Evolutionary conservation across 2,329 filamentous ascomycete species (phyloP).

Genomic region (Paecilomyces sp.): DNA sequence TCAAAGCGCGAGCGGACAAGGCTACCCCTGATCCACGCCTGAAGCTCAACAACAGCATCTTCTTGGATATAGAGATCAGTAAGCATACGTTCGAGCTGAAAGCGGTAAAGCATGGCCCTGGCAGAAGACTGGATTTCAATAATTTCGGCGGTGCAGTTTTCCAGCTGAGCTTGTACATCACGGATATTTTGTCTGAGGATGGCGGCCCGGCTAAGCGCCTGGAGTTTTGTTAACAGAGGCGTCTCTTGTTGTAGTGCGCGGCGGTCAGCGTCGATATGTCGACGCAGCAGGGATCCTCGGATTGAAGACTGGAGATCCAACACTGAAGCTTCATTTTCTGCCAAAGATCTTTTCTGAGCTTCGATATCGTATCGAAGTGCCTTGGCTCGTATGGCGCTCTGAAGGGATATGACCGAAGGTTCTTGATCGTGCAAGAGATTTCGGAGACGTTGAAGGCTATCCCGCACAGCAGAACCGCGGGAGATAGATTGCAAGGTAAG

Average conservation of each 20-base stretch:
- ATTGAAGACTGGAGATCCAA: slow-evolving; percentile 46
- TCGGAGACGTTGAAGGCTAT: slow-evolving; percentile 9
- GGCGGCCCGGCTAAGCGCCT: slow-evolving; percentile 35
- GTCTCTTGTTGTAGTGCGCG: slow-evolving; percentile 24
- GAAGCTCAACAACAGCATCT: slow-evolving; percentile 65
- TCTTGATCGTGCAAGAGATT: slow-evolving; percentile 1
- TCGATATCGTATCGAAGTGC: slow-evolving; percentile 23
- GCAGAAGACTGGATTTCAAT: slow-evolving; percentile 66
- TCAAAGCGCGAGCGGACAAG: slow-evolving; percentile 68
- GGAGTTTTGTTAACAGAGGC: slow-evolving; percentile 25
- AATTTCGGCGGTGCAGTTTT: slow-evolving; percentile 60
- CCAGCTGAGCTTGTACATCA: slow-evolving; percentile 60
- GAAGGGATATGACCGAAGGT: slow-evolving; percentile 8
- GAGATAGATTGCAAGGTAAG: slow-evolving; percentile 38
- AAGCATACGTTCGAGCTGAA: slow-evolving; percentile 65
- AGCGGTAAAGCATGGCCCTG: slow-evolving; percentile 71
- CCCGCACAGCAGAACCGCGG: slow-evolving; percentile 31
- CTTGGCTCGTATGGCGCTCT: slow-evolving; percentile 18
- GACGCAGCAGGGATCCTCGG: slow-evolving; percentile 34
- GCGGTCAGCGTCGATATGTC: slow-evolving; percentile 21
- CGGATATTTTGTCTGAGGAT: slow-evolving; percentile 33
- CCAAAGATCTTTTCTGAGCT: slow-evolving; percentile 31
- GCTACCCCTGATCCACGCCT: slow-evolving; percentile 65
- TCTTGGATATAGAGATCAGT: slow-evolving; percentile 77
- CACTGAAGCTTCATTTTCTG: slow-evolving; percentile 36